These are phyloP conservation scores for Euphorbia schlechtendalii DNA, from an alignment of 441 rosid species.

Conservation along the genomic window DNA sequence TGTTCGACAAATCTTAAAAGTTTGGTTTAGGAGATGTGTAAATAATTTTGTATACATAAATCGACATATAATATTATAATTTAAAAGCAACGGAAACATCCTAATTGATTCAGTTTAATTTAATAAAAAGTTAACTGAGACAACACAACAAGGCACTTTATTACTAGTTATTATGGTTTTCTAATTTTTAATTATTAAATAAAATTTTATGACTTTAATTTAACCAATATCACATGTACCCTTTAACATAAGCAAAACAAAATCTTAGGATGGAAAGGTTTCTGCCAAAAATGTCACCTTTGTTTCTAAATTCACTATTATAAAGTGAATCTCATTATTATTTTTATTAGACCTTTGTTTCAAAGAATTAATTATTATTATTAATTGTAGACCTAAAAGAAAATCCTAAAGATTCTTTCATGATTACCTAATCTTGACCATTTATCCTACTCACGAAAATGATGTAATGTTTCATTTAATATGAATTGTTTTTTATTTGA, in stretches of 20 bases:
- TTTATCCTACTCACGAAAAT: slow-evolving; percentile 13
- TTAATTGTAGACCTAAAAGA: slow-evolving; percentile 4
- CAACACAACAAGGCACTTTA: slow-evolving; percentile 8
- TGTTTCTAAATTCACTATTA: not conserved
- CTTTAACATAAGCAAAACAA: slow-evolving; percentile 24
- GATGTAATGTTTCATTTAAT: no score
- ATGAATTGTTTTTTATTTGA: no score
- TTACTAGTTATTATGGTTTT: slow-evolving; percentile 24
- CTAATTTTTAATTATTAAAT: not conserved
- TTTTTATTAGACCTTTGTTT: slow-evolving; percentile 15
- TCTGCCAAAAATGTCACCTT: slow-evolving; percentile 28
- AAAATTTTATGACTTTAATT: slow-evolving; percentile 26
- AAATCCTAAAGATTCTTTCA: slow-evolving; percentile 30
- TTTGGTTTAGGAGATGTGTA: not conserved
- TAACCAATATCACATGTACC: slow-evolving; percentile 24
- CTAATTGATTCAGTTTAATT: slow-evolving; percentile 8
- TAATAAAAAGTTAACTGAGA: slow-evolving; percentile 17
- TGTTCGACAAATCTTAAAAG: slow-evolving; percentile 1
- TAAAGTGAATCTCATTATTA: slow-evolving; percentile 2
- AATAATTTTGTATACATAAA: not conserved
- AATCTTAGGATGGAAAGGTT: slow-evolving; percentile 32
- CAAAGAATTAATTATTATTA: no score
- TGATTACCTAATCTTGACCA: slow-evolving; percentile 36
- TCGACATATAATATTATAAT: not conserved
- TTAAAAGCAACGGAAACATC: slow-evolving; percentile 9